Evolutionary conservation across 2,329 filamentous ascomycete species (phyloP).

Genomic region (Magnaporthiopsis poae): DNA sequence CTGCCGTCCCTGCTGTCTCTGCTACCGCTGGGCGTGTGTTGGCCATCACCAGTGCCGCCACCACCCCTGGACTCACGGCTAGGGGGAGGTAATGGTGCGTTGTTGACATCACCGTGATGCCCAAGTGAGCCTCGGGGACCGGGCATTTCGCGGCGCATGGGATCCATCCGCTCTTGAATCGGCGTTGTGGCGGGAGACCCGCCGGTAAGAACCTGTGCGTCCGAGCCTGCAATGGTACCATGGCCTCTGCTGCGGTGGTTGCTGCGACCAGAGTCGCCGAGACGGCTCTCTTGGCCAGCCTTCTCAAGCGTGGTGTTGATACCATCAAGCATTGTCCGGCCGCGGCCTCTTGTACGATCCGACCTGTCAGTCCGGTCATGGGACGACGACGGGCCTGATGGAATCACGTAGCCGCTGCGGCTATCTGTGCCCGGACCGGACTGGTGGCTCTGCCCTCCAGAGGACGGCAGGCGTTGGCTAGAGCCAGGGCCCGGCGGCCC

Average conservation of each 20-base stretch:
- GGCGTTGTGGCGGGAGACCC: conserved; percentile 42
- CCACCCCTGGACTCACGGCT: conserved; percentile 16
- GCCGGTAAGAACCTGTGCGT: conserved; percentile 46
- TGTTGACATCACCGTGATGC: neutral
- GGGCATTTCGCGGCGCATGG: conserved; percentile 25
- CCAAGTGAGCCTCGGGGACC: neutral
- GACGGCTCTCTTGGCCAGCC: conserved; percentile 3
- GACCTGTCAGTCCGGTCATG: conserved; percentile 15
- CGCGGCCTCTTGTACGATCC: conserved; percentile 27
- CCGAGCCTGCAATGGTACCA: conserved; percentile 40
- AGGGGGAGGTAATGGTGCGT: conserved; percentile 10
- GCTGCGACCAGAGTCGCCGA: neutral
- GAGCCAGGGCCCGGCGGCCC: neutral
- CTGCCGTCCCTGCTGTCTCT: conserved; percentile 1
- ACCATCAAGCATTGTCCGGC: conserved; percentile 45
- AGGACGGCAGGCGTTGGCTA: neutral
- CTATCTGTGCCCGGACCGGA: neutral
- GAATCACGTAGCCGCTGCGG: conserved; percentile 11
- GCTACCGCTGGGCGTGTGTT: conserved; percentile 26
- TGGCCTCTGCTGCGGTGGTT: conserved; percentile 27
- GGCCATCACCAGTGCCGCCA: conserved; percentile 22
- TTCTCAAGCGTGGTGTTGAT: conserved; percentile 29
- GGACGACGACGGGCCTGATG: conserved; percentile 24
- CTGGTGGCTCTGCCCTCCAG: neutral
- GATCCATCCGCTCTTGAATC: conserved; percentile 38